Evolutionary conservation across 257 asterid genomes (phyloP), one percentile per base, ranked within the genome.

Genomic region (Solanum virginianum): DNA sequence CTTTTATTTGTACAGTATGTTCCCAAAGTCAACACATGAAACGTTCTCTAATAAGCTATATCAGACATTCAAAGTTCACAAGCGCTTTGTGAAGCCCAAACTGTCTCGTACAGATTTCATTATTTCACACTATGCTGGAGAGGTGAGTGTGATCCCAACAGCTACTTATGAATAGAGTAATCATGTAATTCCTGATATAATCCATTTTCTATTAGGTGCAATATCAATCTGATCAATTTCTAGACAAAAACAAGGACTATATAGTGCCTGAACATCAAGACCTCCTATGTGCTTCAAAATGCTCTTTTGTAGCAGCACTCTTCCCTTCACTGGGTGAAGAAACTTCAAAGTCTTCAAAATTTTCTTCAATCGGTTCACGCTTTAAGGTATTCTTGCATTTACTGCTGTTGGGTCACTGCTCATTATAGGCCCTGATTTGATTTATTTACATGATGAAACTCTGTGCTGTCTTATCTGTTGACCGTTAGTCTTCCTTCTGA

Each of bases 161-260:
- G 70, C 29, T 65, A 68, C 51, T 77, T 62, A 49, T 75, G 55
- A 80, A 18, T 53, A 51, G 47, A 74, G 88, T 72, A 53, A 80
- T 60, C 70, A 80, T 53, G 65, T 82, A 77, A 68, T 85, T 77
- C 63, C 72, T 72, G 83, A 70, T 90, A 66, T 80, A 87, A 69
- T 87, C 85, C 83, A 60, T 87, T 77, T 60, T 68, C 87, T 90
- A 85, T 89, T 94, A 96, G 99, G 98, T 96, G 88, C 95, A 91
- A 87, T 96, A 96, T 89, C 95, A 92, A 87, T 92, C 99, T 84
- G 95, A 95, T 87, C 99, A 96, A 85, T 96, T 96, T 89, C 87
- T 96, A 89, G 99, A 96, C 94, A 96, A 96, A 91, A 96, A 96
- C 93, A 96, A 96, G 91, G 99, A 96, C 90, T 96, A 96, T 66